Conservation (phyloP, 2,329 filamentous ascomycete species). For the Myotisia sp. region DNA sequence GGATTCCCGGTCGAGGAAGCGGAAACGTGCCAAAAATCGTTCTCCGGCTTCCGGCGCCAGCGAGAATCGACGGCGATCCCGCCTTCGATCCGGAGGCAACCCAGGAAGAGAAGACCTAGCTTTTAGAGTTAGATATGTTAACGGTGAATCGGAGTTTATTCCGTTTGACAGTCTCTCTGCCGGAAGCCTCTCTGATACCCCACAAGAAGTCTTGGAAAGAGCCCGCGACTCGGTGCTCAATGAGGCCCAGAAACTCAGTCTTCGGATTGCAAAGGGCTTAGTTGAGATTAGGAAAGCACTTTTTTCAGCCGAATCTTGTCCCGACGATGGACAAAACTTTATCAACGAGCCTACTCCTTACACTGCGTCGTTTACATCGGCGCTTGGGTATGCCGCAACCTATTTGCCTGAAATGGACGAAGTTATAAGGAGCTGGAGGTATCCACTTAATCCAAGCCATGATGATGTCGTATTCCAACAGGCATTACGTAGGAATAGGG, state of each 20-base stretch:
- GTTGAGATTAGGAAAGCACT: constrained; percentile 42
- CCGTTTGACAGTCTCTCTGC: constrained; percentile 28
- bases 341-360: constrained; percentile 21
- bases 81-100: constrained; percentile 32
- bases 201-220: constrained; percentile 24
- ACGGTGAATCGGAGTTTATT: constrained; percentile 47
- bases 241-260: constrained; percentile 39
- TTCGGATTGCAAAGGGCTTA: constrained; percentile 41
- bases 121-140: constrained; percentile 44
- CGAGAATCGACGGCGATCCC: constrained; percentile 33
- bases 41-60: constrained; percentile 31
- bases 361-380: constrained; percentile 27
- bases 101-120: constrained; percentile 32
- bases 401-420: constrained; percentile 44
- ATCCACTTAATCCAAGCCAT: constrained; percentile 42
- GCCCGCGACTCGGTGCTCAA: constrained; percentile 35
- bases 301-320: constrained; percentile 31
- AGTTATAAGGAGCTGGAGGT: constrained; percentile 41
- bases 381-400: constrained; percentile 31
- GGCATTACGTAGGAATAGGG: constrained; percentile 41
- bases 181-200: constrained; percentile 15
- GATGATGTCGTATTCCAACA: constrained; percentile 42
- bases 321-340: too few species aligned
- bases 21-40: constrained; percentile 40
- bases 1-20: constrained; percentile 36